phyloP scores from a whole-genome alignment of 1,284 basidiomycete species.

The Mycosarcoma maydis region DNA sequence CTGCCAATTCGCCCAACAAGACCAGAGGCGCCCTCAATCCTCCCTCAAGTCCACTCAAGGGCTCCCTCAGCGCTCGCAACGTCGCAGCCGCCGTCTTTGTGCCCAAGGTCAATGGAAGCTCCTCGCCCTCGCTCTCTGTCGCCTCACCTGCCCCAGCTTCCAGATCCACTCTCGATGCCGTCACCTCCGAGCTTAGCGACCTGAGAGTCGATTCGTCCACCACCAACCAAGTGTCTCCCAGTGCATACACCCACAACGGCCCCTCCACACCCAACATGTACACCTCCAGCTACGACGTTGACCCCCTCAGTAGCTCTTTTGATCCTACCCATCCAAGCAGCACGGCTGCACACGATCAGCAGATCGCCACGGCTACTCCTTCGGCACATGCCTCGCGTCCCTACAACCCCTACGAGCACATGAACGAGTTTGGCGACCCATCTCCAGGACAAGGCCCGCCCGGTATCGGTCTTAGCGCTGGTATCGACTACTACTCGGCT shows the following conservation, averaged over 20 bases:
- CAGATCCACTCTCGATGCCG: slow-evolving; percentile 15
- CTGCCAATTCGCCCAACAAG: slow-evolving; percentile 27
- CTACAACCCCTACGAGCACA: slow-evolving; percentile 58
- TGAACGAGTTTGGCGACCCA: slow-evolving; percentile 57
- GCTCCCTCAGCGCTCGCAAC: slow-evolving; percentile 51
- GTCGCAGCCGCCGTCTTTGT: slow-evolving; percentile 60
- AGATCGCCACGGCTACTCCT: slow-evolving; percentile 20
- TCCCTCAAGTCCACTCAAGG: slow-evolving; percentile 45
- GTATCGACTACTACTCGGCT: slow-evolving; percentile 46
- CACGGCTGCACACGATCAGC: slow-evolving; percentile 22
- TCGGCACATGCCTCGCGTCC: slow-evolving; percentile 23
- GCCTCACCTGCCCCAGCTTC: slow-evolving; percentile 14
- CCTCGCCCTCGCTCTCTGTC: slow-evolving; percentile 28
- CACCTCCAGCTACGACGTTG: slow-evolving; percentile 20
- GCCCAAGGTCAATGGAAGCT: slow-evolving; percentile 47
- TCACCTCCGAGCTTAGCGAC: slow-evolving; percentile 22
- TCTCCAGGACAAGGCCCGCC: slow-evolving; percentile 32
- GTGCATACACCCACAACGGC: slow-evolving; percentile 16
- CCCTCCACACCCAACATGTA: slow-evolving; percentile 31
- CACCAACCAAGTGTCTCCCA: slow-evolving; percentile 20
- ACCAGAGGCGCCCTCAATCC: slow-evolving; percentile 7
- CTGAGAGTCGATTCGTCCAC: slow-evolving; percentile 23
- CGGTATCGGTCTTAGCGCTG: slow-evolving; percentile 36
- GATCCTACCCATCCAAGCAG: slow-evolving; percentile 17
- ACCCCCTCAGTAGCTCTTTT: slow-evolving; percentile 28